phyloP scores from a whole-genome alignment of 306 rosid species.

The Lathyrus sativus region DNA sequence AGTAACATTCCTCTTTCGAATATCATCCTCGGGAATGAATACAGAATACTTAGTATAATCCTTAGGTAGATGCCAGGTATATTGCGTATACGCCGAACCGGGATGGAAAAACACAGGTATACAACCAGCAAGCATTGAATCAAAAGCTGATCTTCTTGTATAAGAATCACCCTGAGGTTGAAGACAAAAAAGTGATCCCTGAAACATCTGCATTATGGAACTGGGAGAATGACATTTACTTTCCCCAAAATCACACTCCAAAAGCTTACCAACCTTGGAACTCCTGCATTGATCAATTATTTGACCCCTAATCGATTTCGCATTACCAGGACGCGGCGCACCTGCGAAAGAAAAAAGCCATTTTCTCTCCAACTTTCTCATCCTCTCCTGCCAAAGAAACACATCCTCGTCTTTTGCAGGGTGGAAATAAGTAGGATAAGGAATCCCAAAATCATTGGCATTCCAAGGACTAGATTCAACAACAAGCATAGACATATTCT shows the following conservation, averaged over 20 bases:
- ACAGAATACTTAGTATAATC: constrained; percentile 75
- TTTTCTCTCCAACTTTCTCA: constrained; percentile 56
- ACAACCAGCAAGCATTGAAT: constrained; percentile 96
- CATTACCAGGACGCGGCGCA: constrained; percentile 89
- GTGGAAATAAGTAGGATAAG: constrained; percentile 95
- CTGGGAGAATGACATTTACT: constrained; percentile 98
- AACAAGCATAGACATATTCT: constrained; percentile 99
- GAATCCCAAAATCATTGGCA: constrained; percentile 94
- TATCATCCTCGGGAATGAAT: constrained; percentile 86
- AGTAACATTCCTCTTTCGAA: constrained; percentile 70
- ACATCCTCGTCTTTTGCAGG: constrained; percentile 93
- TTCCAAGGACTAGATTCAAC: constrained; percentile 99
- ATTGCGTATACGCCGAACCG: constrained; percentile 93
- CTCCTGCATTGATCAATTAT: constrained; percentile 80
- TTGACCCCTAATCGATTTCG: constrained; percentile 86
- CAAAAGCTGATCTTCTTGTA: constrained; percentile 95
- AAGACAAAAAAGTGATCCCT: constrained; percentile 87
- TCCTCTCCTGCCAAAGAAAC: constrained; percentile 61
- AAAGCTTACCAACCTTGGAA: constrained; percentile 74
- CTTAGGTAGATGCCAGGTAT: constrained; percentile 99
- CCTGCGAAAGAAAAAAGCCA: constrained; percentile 97
- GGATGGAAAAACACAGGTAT: constrained; percentile 99
- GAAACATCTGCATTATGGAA: constrained; percentile 97
- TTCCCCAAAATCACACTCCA: constrained; percentile 98
- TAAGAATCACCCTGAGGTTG: constrained; percentile 99